Evolutionary conservation across 169 alveolate species (phyloP).

Genomic region (Plasmodium falciparum): DNA sequence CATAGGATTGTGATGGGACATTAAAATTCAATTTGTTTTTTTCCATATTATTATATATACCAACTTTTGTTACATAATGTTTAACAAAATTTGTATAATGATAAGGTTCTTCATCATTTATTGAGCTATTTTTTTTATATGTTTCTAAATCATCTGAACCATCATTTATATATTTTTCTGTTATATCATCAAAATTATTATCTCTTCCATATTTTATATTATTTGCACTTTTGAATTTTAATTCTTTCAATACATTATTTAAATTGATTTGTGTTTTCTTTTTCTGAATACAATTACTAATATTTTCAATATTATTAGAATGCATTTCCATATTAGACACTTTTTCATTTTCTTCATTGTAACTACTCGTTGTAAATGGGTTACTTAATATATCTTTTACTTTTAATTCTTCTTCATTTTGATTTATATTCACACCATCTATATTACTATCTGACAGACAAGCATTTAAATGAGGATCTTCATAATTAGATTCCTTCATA

Average conservation of each 20-base stretch:
- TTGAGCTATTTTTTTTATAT: background rate
- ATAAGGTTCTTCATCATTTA: background rate
- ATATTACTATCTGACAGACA: conserved; percentile 23
- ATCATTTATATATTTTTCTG: conserved; percentile 5
- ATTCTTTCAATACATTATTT: conserved; percentile 20
- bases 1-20: conserved; percentile 28
- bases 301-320: conserved; percentile 8
- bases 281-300: conserved; percentile 21
- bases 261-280: conserved; percentile 23
- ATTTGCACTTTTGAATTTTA: conserved; percentile 23
- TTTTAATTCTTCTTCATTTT: background rate
- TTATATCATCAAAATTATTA: background rate
- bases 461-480: conserved; percentile 45
- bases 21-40: background rate
- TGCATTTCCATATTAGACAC: background rate
- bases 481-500: conserved; percentile 13
- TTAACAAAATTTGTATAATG: conserved; percentile 10
- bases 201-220: conserved; percentile 1
- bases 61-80: conserved; percentile 50
- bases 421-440: background rate
- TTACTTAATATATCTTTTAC: conserved; percentile 16
- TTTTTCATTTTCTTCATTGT: conserved; percentile 17
- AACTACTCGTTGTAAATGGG: conserved; percentile 41
- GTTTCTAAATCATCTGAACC: background rate
- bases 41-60: background rate